Evolutionary conservation across 768 basidiomycete genomes (phyloP), one percentile per base, ranked within the genome.

Genomic region (Amanita pseudoporphyria): DNA sequence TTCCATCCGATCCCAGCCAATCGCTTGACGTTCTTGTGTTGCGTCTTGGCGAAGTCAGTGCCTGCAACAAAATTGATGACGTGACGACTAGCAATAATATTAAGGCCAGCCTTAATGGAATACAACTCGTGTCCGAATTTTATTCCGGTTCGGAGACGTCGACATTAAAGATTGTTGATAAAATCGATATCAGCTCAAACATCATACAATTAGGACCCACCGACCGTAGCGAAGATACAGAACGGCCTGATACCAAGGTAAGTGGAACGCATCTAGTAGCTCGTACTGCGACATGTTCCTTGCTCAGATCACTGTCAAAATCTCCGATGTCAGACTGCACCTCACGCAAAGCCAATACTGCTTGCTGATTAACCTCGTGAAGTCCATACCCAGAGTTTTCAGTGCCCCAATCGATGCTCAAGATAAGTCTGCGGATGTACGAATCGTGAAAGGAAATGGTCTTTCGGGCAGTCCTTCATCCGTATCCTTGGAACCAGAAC

Each of bases 21-120:
- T 81, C 82, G 6, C 69, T 65, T 10, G 89, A 98, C 64, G 69
- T 74, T 22, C 70, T 99, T 31, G 74, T 85, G 6, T 76, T 96
- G 65, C 77, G 86, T 45, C 78, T 99, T 0, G 96, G 96, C 36
- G 88, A 95, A 66, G 85, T 98, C 40, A 76, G 71, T 16, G 93
- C 93, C 14, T 76, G 70, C 49, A 99, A 99, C 62, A 67, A 70
- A 22, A 89, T 83, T 56, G 73, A 82, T 36, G 70, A 70, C 19
- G 60, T 67, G 41, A 66, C 68, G 33, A 82, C n/a, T n/a, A n/a
- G 26, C 26, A 28, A 78, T 57, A 82, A 71, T 47, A 84, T 82
- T 42, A 68, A 71, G 3, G 94, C 94, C 14, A 82, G 83, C 54
- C 73, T 99, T 33, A 74, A 70, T 35, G 92, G 93, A 13, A 83